These are phyloP conservation scores for Candida glaebosa DNA, from an alignment of 805 yeast species.

Conservation along the genomic window DNA sequence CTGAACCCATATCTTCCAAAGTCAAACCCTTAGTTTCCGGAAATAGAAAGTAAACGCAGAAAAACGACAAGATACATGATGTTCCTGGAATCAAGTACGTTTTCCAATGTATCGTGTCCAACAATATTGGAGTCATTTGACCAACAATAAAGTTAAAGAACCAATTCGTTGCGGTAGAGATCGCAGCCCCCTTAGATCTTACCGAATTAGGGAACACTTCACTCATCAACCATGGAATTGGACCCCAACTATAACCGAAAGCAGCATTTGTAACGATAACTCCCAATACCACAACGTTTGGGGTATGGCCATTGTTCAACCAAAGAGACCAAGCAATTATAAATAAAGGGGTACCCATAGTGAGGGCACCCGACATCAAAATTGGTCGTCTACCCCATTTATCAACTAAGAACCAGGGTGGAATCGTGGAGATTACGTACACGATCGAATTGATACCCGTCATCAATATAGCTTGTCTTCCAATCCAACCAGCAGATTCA, in stretches of 20 bases:
- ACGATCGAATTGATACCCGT: conserved; percentile 64
- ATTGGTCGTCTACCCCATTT: conserved; percentile 91
- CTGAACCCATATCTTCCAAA: conserved; percentile 87
- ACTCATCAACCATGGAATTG: conserved; percentile 89
- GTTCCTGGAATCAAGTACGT: conserved; percentile 78
- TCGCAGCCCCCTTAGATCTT: conserved; percentile 85
- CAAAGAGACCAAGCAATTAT: conserved; percentile 55
- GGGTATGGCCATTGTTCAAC: conserved; percentile 45
- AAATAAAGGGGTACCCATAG: conserved; percentile 72
- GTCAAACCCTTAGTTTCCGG: conserved; percentile 91
- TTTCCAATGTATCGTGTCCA: conserved; percentile 74
- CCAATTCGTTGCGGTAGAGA: conserved; percentile 93
- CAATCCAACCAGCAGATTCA: conserved; percentile 94
- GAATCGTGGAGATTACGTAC: conserved; percentile 57
- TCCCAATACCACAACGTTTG: conserved; percentile 67
- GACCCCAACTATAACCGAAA: conserved; percentile 93
- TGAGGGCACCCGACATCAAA: conserved; percentile 69
- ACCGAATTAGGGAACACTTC: conserved; percentile 83
- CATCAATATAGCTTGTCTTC: conserved; percentile 83
- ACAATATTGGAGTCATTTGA: conserved; percentile 82
- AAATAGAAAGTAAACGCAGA: conserved; percentile 67
- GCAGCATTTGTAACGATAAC: conserved; percentile 79
- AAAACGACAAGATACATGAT: conserved; percentile 69
- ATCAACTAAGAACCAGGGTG: conserved; percentile 91
- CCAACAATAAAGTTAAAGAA: conserved; percentile 89